These are phyloP conservation scores for Neofusicoccum cordaticola DNA, from an alignment of 2,329 filamentous ascomycete species.

Conservation along the genomic window DNA sequence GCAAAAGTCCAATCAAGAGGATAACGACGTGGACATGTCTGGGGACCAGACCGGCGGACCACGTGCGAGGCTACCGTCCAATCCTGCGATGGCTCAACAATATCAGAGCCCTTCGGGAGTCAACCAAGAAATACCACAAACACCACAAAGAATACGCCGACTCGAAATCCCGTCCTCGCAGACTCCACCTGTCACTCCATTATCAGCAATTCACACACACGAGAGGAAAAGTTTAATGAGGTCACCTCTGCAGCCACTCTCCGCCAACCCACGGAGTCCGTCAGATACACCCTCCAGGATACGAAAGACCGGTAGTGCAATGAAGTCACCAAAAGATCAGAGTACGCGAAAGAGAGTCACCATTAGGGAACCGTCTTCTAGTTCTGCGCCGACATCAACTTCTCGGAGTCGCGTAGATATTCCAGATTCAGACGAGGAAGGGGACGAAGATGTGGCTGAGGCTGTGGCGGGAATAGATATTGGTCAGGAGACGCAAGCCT, in stretches of 20 bases:
- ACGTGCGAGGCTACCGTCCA: background rate
- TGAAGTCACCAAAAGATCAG: background rate
- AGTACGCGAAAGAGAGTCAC: background rate
- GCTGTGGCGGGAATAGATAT: constrained; percentile 6
- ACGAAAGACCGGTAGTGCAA: background rate
- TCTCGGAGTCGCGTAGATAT: background rate
- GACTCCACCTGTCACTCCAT: background rate
- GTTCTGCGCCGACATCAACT: background rate
- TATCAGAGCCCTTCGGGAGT: background rate
- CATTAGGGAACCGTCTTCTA: background rate
- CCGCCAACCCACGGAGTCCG: background rate
- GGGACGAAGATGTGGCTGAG: background rate
- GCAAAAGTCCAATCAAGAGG: background rate
- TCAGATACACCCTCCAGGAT: background rate
- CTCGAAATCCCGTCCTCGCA: constrained; percentile 14
- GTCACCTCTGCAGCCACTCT: constrained; percentile 1
- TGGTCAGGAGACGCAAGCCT: constrained; percentile 12
- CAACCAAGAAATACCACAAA: background rate
- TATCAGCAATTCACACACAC: constrained; percentile 8
- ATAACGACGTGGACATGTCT: background rate
- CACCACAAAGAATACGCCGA: background rate
- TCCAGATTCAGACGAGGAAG: background rate
- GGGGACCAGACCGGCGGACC: too few species aligned
- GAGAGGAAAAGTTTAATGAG: background rate
- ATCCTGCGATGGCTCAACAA: background rate